A percentile compares a stretch with the other conserved stretches of the same genome.
Evolutionary conservation across 805 yeast genomes (phyloP).

Genomic region (Saccharomyces paradoxus): DNA sequence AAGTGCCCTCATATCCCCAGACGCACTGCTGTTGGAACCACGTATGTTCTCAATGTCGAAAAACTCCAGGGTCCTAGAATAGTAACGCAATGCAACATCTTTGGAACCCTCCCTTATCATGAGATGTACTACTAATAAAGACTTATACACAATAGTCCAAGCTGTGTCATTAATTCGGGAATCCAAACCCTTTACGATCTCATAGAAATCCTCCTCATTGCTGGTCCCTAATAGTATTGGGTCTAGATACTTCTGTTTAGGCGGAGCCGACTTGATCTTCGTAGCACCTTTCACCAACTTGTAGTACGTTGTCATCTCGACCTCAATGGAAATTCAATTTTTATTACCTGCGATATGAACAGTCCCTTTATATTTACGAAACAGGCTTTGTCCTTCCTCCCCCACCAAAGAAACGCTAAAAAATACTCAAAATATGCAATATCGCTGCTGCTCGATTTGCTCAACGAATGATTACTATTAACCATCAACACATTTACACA

Average conservation of each 20-base stretch:
- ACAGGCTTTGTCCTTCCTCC: background rate
- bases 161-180: slow-evolving; percentile 65
- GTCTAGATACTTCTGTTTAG: slow-evolving; percentile 91
- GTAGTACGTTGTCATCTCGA: slow-evolving; percentile 39
- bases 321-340: background rate
- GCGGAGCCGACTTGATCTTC: slow-evolving; percentile 86
- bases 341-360: background rate
- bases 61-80: slow-evolving; percentile 42
- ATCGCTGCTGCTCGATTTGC: background rate
- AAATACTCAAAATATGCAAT: background rate
- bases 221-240: slow-evolving; percentile 60
- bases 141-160: slow-evolving; percentile 86
- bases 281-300: slow-evolving; percentile 76
- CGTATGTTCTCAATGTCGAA: slow-evolving; percentile 30
- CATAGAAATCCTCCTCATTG: slow-evolving; percentile 42
- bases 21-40: slow-evolving; percentile 25
- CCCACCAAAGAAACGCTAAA: background rate
- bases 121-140: slow-evolving; percentile 76
- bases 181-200: slow-evolving; percentile 59
- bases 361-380: background rate
- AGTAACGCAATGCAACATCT: slow-evolving; percentile 60
- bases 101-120: slow-evolving; percentile 88
- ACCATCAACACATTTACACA: background rate
- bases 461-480: background rate
- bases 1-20: slow-evolving; percentile 47